A percentile compares a stretch with the other conserved stretches of the same genome.
Evolutionary conservation across 2,329 filamentous ascomycete genomes (phyloP).

Genomic region (Fonsecaea nubica): DNA sequence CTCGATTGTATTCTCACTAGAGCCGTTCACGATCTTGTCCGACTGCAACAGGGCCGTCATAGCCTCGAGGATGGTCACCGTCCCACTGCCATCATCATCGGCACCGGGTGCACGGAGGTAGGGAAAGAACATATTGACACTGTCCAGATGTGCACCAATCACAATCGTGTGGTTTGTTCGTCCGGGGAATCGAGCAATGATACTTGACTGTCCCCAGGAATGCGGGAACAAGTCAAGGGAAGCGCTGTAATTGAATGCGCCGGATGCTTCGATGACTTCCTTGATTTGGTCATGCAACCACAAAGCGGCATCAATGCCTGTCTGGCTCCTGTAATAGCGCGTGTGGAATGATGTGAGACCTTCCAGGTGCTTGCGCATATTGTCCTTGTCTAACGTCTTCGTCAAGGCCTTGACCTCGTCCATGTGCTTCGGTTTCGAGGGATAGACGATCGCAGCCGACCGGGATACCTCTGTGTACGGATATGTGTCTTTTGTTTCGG

Average conservation of each 20-base stretch:
- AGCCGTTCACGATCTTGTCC: conserved; percentile 71
- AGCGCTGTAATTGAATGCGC: conserved; percentile 70
- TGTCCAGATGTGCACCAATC: conserved; percentile 92
- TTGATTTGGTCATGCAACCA: conserved; percentile 83
- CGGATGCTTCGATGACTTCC: conserved; percentile 72
- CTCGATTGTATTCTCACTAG: conserved; percentile 84
- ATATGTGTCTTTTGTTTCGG: conserved; percentile 72
- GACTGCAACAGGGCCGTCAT: conserved; percentile 79
- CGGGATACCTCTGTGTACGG: conserved; percentile 45
- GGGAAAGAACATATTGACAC: conserved; percentile 89
- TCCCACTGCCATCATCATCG: conserved; percentile 93
- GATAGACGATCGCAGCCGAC: conserved; percentile 63
- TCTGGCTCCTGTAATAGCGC: conserved; percentile 64
- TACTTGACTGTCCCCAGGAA: conserved; percentile 85
- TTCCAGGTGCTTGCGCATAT: conserved; percentile 79
- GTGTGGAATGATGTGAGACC: conserved; percentile 67
- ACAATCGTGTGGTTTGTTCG: conserved; percentile 83
- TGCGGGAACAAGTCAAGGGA: conserved; percentile 77
- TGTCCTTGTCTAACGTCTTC: conserved; percentile 71
- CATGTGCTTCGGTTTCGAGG: conserved; percentile 69
- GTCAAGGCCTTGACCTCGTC: conserved; percentile 71
- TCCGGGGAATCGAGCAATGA: conserved; percentile 91
- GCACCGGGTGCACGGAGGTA: conserved; percentile 85
- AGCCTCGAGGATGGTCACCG: conserved; percentile 92
- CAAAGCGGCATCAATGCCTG: conserved; percentile 80